phyloP scores from a whole-genome alignment of 805 yeast species.

The Dipodascopsis tothii region DNA sequence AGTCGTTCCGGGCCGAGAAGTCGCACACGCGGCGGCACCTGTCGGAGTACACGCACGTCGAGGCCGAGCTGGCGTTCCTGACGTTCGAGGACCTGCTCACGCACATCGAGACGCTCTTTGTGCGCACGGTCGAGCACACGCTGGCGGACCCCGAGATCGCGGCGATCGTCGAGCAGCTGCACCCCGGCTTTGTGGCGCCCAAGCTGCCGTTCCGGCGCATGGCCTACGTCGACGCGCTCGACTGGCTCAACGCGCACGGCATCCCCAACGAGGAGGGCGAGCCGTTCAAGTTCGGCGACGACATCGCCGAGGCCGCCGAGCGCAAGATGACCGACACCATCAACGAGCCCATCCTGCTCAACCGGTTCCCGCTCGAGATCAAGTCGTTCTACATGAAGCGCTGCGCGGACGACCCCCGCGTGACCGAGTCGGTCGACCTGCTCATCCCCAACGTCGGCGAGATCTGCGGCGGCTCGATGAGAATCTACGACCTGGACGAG shows the following conservation, averaged over 20 bases:
- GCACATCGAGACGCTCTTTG: slow-evolving; percentile 77
- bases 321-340: slow-evolving; percentile 95
- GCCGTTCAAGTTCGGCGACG: slow-evolving; percentile 92
- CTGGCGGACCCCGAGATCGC: slow-evolving; percentile 89
- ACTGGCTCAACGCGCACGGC: slow-evolving; percentile 93
- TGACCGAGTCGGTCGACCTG: slow-evolving; percentile 96
- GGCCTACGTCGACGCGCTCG: slow-evolving; percentile 83
- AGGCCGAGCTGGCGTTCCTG: slow-evolving; percentile 85
- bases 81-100: slow-evolving; percentile 75
- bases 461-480: slow-evolving; percentile 98
- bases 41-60: slow-evolving; percentile 94
- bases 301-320: slow-evolving; percentile 99
- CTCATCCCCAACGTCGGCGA: slow-evolving; percentile 99
- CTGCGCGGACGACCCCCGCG: slow-evolving; percentile 82
- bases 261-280: slow-evolving; percentile 93
- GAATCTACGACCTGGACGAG: slow-evolving; percentile 76
- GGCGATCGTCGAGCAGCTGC: slow-evolving; percentile 78
- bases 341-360: slow-evolving; percentile 85
- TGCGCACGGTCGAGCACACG: slow-evolving; percentile 62
- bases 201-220: slow-evolving; percentile 80
- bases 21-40: slow-evolving; percentile 98
- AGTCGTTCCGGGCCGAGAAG: slow-evolving; percentile 97
- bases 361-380: slow-evolving; percentile 91
- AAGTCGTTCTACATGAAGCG: slow-evolving; percentile 97
- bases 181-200: slow-evolving; percentile 86